Conservation (phyloP, 2,329 filamentous ascomycete genomes). For the Trichoderma asperellum region DNA sequence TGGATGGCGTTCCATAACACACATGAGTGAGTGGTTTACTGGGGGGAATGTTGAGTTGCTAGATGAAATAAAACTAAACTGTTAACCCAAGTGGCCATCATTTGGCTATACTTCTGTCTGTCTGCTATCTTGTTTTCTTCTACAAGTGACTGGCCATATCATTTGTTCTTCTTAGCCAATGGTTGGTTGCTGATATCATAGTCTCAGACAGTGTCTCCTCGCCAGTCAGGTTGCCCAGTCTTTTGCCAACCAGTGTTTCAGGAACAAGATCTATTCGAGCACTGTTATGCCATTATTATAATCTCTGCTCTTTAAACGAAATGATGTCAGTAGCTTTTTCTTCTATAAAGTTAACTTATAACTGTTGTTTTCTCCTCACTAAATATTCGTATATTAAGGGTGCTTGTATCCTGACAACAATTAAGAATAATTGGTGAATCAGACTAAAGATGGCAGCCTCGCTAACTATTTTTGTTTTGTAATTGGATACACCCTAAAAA, state of each 20-base stretch:
- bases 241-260: not conserved
- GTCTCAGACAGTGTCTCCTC: not conserved
- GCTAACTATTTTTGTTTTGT: too few relatives aligned
- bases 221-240: not conserved
- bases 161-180: not conserved
- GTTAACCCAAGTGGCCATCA: not conserved
- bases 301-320: too few relatives aligned
- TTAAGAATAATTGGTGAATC: too few relatives aligned
- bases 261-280: not conserved
- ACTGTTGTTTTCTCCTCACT: too few relatives aligned
- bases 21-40: not conserved
- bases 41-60: not conserved
- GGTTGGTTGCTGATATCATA: not conserved
- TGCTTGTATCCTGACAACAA: too few relatives aligned
- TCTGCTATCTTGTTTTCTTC: not conserved
- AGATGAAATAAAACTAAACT: conserved; percentile 19
- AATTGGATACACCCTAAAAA: too few relatives aligned
- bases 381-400: too few relatives aligned
- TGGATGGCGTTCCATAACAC: conserved; percentile 19
- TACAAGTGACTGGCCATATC: not conserved
- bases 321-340: too few relatives aligned
- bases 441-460: too few relatives aligned
- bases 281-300: not conserved
- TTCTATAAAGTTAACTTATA: too few relatives aligned
- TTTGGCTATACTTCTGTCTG: not conserved